Evolutionary conservation across 1,284 basidiomycete species (phyloP).

Genomic region (Sanghuangporus sanghuang): DNA sequence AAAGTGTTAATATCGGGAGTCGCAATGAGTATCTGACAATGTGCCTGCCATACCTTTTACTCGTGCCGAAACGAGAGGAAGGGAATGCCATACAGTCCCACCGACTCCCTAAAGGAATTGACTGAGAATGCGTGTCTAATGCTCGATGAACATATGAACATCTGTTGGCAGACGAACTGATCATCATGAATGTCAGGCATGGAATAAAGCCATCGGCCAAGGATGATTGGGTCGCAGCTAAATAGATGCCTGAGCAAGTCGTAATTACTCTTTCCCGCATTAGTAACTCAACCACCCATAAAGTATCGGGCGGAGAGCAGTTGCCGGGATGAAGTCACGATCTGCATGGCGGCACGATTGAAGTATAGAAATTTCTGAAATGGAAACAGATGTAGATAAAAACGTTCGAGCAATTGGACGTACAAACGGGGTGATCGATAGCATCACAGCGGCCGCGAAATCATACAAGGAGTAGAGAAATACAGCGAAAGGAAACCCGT

Average conservation of each 20-base stretch:
- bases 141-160: background rate
- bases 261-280: slow-evolving; percentile 2
- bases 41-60: background rate
- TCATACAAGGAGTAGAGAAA: background rate
- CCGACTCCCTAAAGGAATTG: background rate
- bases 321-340: slow-evolving; percentile 1
- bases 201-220: slow-evolving; percentile 5
- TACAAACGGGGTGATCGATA: background rate
- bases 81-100: background rate
- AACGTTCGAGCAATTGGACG: background rate
- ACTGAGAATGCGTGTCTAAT: no score
- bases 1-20: background rate
- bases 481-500: background rate
- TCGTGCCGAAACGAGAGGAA: background rate
- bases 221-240: background rate
- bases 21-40: background rate
- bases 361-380: background rate
- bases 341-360: background rate
- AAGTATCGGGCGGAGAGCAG: background rate
- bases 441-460: background rate
- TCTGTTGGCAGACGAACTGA: background rate
- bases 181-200: slow-evolving; percentile 2
- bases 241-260: slow-evolving; percentile 3
- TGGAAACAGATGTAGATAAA: background rate
- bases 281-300: slow-evolving; percentile 8